These are phyloP conservation scores for Lentinula novae-zelandiae DNA, from an alignment of 1,284 basidiomycete genomes.

Conservation along the genomic window DNA sequence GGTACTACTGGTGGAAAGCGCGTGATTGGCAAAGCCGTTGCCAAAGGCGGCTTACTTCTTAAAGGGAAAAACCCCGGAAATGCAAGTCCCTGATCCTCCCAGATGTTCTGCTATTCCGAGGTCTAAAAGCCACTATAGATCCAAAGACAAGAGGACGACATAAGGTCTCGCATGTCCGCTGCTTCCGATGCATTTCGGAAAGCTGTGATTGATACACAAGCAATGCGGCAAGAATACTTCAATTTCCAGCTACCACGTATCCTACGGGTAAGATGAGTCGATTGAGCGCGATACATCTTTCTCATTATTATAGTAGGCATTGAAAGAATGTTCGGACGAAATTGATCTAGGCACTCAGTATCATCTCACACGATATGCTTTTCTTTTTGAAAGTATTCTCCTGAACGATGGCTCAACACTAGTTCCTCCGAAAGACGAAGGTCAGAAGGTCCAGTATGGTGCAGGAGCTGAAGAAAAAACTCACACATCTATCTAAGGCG, in stretches of 20 bases:
- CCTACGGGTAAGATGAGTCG: conserved; percentile 63
- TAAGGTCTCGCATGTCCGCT: conserved; percentile 78
- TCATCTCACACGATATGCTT: conserved; percentile 92
- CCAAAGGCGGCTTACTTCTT: conserved; percentile 85
- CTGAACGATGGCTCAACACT: conserved; percentile 86
- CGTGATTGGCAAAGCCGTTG: conserved; percentile 83
- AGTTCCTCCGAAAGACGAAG: conserved; percentile 69
- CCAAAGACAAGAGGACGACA: conserved; percentile 92
- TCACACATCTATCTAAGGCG: neutral
- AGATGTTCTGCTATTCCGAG: conserved; percentile 13
- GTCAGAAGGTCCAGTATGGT: conserved; percentile 34
- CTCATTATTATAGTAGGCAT: conserved; percentile 46
- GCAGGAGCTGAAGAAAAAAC: neutral
- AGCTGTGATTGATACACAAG: conserved; percentile 87
- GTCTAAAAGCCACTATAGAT: conserved; percentile 47
- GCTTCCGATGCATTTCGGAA: conserved; percentile 90
- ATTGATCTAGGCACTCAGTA: conserved; percentile 97
- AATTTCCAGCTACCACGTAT: conserved; percentile 95
- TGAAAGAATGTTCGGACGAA: conserved; percentile 96
- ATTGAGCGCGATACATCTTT: conserved; percentile 8
- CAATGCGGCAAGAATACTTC: conserved; percentile 94
- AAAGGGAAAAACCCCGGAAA: conserved; percentile 95
- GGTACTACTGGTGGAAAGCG: conserved; percentile 67
- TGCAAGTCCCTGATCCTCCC: conserved; percentile 35
- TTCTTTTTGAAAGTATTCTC: conserved; percentile 88